These are phyloP conservation scores for Alternaria solani DNA, from an alignment of 2,329 filamentous ascomycete genomes.

Conservation along the genomic window DNA sequence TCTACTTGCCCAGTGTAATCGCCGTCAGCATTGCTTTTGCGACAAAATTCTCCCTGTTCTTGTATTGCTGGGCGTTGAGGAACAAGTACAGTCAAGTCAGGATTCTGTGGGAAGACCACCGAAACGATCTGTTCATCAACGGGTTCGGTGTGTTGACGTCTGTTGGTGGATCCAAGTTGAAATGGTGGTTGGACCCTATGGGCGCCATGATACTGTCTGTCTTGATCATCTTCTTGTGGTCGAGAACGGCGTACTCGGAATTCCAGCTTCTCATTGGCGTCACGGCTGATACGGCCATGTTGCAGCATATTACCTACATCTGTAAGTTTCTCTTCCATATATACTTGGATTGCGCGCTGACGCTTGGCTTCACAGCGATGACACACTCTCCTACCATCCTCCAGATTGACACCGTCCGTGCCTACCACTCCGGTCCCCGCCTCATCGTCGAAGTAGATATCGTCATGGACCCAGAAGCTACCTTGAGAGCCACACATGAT, in stretches of 20 bases:
- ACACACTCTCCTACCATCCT: conserved; percentile 82
- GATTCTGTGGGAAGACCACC: conserved; percentile 95
- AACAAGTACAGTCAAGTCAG: conserved; percentile 91
- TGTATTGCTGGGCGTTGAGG: conserved; percentile 91
- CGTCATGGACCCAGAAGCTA: conserved; percentile 82
- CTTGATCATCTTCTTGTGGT: conserved; percentile 82
- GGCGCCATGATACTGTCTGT: conserved; percentile 85
- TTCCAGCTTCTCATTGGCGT: conserved; percentile 93
- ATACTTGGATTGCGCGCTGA: not conserved
- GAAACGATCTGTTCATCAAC: conserved; percentile 97
- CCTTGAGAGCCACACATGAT: conserved; percentile 84
- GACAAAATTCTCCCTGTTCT: conserved; percentile 83
- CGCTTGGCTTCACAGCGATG: conserved; percentile 62
- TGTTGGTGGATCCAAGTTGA: conserved; percentile 85
- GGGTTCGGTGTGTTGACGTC: conserved; percentile 90
- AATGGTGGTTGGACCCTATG: conserved; percentile 94
- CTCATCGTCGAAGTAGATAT: conserved; percentile 96
- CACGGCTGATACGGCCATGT: conserved; percentile 81
- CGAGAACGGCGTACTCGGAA: conserved; percentile 83
- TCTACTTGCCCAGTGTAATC: conserved; percentile 84
- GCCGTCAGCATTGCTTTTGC: conserved; percentile 83
- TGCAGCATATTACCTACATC: conserved; percentile 95
- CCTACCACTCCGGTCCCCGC: conserved; percentile 87
- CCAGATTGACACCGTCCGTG: conserved; percentile 93
- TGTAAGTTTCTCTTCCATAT: conserved; percentile 58